Conservation (phyloP, 2,329 filamentous ascomycete genomes). For the Apiospora koreana region DNA sequence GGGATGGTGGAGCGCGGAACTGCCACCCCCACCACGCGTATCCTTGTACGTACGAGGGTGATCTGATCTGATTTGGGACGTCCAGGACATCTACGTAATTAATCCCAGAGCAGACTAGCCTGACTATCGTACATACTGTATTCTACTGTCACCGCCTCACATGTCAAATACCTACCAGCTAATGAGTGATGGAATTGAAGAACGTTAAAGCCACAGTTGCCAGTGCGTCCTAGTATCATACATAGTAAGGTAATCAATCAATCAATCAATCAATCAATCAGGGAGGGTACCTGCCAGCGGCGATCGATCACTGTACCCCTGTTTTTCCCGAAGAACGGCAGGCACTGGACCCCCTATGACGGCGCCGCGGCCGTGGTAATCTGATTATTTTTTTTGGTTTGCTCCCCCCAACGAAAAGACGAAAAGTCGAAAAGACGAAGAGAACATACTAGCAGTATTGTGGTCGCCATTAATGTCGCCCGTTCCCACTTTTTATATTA, state of each 20-base stretch:
- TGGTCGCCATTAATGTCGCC: neutral
- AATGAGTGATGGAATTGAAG: neutral
- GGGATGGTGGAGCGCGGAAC: neutral
- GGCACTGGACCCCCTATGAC: slow-evolving; percentile 1
- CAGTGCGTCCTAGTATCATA: too few species aligned
- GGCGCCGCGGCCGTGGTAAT: neutral
- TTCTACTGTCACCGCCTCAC: neutral
- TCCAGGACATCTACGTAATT: neutral
- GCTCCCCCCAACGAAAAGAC: neutral
- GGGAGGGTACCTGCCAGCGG: neutral
- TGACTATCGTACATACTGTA: too few species aligned
- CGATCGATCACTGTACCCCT: neutral
- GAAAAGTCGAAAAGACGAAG: too few species aligned
- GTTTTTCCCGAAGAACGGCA: neutral
- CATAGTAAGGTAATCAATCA: too few species aligned
- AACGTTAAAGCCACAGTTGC: neutral
- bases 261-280: neutral
- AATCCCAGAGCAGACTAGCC: neutral
- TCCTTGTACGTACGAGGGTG: neutral
- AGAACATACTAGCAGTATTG: slow-evolving; percentile 1
- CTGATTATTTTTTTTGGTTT: neutral
- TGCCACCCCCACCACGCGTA: neutral
- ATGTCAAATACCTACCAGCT: neutral
- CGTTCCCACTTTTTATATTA: neutral
- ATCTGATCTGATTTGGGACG: too few species aligned